phyloP scores from a whole-genome alignment of 2,329 filamentous ascomycete species.

The Samsoniella hepiali region DNA sequence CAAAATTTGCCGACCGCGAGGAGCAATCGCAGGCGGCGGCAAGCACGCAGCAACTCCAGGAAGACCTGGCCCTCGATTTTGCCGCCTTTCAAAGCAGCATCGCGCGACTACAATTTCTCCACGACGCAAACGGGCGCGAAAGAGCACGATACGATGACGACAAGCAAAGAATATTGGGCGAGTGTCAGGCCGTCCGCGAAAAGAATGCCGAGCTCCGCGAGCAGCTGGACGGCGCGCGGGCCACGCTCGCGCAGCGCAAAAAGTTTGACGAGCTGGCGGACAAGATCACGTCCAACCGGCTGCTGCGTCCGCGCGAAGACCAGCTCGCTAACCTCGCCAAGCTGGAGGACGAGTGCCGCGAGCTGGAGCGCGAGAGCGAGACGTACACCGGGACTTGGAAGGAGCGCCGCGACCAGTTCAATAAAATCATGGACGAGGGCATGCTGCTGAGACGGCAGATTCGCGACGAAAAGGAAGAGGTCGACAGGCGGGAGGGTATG shows the following conservation, averaged over 20 bases:
- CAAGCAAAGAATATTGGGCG: slow-evolving; percentile 73
- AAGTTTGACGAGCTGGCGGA: slow-evolving; percentile 85
- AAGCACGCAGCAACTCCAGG: slow-evolving; percentile 64
- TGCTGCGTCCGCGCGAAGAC: slow-evolving; percentile 80
- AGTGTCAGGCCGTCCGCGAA: slow-evolving; percentile 72
- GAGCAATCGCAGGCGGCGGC: slow-evolving; percentile 39
- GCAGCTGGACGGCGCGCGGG: slow-evolving; percentile 74
- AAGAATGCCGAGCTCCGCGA: slow-evolving; percentile 68
- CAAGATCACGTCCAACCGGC: slow-evolving; percentile 76
- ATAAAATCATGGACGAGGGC: slow-evolving; percentile 85
- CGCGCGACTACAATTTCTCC: slow-evolving; percentile 81
- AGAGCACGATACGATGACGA: slow-evolving; percentile 79
- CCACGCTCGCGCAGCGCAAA: slow-evolving; percentile 73
- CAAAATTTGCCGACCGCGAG: slow-evolving; percentile 25
- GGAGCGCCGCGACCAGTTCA: slow-evolving; percentile 82
- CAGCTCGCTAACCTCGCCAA: slow-evolving; percentile 75
- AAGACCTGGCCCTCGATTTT: slow-evolving; percentile 85
- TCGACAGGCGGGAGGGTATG: slow-evolving; percentile 82
- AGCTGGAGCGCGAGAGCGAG: slow-evolving; percentile 79
- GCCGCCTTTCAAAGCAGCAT: slow-evolving; percentile 83
- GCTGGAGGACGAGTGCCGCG: slow-evolving; percentile 81
- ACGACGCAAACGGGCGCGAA: slow-evolving; percentile 78
- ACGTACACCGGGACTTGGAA: slow-evolving; percentile 80
- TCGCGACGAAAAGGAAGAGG: slow-evolving; percentile 92
- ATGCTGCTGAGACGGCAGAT: slow-evolving; percentile 81